These are phyloP conservation scores for Stachybotrys chartarum DNA, from an alignment of 2,329 filamentous ascomycete genomes.

Conservation along the genomic window DNA sequence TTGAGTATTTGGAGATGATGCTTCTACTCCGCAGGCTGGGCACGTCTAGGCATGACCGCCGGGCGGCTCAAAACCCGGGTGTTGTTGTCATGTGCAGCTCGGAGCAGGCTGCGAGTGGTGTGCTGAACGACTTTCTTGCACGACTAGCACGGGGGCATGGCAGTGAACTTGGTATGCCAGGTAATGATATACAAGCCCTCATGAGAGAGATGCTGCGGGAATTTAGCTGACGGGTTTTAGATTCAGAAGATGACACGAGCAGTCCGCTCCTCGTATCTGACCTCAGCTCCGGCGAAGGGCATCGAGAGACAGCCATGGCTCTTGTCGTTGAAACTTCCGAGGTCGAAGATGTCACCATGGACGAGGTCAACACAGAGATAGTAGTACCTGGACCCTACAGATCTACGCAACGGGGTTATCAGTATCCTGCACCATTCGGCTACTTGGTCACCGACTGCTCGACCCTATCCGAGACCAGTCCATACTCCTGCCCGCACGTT, in stretches of 20 bases:
- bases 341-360: background rate
- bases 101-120: background rate
- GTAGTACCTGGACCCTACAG: background rate
- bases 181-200: too few species aligned
- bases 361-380: background rate
- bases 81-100: background rate
- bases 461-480: conserved; percentile 5
- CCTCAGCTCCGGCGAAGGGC: too few species aligned
- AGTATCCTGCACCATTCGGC: conserved; percentile 3
- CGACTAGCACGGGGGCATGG: too few species aligned
- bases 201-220: too few species aligned
- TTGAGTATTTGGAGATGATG: background rate
- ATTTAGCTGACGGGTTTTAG: too few species aligned
- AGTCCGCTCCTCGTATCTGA: too few species aligned
- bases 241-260: too few species aligned
- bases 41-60: background rate
- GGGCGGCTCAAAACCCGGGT: background rate
- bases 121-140: too few species aligned
- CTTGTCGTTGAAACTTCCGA: too few species aligned
- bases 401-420: background rate
- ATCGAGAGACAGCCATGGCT: too few species aligned
- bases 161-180: too few species aligned
- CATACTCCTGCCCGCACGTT: conserved; percentile 13
- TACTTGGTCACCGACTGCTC: conserved; percentile 9
- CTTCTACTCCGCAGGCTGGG: background rate